phyloP scores from a whole-genome alignment of 441 rosid species.

The California macrophylla region DNA sequence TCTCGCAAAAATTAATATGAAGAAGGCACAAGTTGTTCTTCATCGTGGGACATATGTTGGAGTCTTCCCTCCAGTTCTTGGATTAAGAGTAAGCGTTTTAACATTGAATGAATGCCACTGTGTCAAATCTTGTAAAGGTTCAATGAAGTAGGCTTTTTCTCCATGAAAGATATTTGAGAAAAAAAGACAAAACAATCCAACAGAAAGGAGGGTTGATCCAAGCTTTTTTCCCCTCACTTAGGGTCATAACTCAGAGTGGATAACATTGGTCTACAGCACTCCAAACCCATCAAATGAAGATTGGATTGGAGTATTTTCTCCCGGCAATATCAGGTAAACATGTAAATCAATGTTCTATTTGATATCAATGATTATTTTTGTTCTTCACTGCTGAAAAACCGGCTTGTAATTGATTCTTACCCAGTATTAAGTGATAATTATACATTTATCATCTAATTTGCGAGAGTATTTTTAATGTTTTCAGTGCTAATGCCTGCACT shows the following conservation, averaged over 20 bases:
- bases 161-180: not conserved
- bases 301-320: constrained; percentile 90
- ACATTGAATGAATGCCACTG: not conserved
- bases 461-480: constrained; percentile 5
- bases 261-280: constrained; percentile 39
- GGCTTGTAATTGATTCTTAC: not conserved
- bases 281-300: constrained; percentile 55
- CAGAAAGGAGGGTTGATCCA: not conserved
- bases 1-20: constrained; percentile 50
- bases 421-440: not conserved
- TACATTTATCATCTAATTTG: constrained; percentile 1
- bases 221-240: constrained; percentile 11
- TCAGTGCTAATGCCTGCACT: constrained; percentile 52
- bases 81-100: constrained; percentile 35
- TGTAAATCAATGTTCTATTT: not conserved
- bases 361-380: not conserved
- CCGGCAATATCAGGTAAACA: constrained; percentile 63
- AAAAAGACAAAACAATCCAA: not conserved
- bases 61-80: constrained; percentile 55
- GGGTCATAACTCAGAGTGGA: constrained; percentile 60
- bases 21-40: constrained; percentile 32
- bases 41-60: constrained; percentile 35
- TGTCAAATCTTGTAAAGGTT: not conserved
- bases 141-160: not conserved
- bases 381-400: not conserved